A percentile compares a stretch with the other conserved stretches of the same genome.
These are phyloP conservation scores for Geum urbanum DNA, from an alignment of 306 rosid species.

Conservation along the genomic window DNA sequence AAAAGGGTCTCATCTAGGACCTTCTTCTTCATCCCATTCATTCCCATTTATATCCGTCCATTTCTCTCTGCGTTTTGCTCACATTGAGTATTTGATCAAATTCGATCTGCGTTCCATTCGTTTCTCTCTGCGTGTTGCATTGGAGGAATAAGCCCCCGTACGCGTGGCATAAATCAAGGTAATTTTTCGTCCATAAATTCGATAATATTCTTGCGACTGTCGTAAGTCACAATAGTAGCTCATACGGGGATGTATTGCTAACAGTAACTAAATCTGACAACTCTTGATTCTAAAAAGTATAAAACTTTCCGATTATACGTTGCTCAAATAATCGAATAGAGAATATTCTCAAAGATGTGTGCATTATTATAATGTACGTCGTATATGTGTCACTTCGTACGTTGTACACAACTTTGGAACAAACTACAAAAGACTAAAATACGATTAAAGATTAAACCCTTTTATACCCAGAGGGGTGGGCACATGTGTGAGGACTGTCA, in stretches of 20 bases:
- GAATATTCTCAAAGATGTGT: too few species aligned
- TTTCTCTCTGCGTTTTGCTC: not conserved
- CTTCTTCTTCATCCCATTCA: constrained; percentile 3
- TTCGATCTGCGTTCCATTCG: not conserved
- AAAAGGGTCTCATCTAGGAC: constrained; percentile 16
- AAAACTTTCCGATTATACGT: too few species aligned
- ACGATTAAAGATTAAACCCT: not conserved
- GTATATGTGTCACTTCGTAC: not conserved
- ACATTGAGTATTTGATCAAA: not conserved
- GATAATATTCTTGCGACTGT: too few species aligned
- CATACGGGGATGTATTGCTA: too few species aligned
- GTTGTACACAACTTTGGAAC: not conserved
- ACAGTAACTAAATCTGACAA: too few species aligned
- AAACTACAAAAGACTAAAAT: not conserved
- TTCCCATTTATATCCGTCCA: too few species aligned
- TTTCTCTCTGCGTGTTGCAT: not conserved
- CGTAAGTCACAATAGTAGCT: too few species aligned
- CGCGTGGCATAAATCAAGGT: not conserved
- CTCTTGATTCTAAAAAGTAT: too few species aligned
- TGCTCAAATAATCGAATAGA: too few species aligned
- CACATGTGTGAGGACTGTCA: not conserved
- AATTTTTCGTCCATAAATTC: too few species aligned
- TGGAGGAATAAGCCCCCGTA: not conserved
- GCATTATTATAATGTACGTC: not conserved
- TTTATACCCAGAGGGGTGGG: not conserved